phyloP scores from a whole-genome alignment of 148 eudicot species.

The Talinum fruticosum region DNA sequence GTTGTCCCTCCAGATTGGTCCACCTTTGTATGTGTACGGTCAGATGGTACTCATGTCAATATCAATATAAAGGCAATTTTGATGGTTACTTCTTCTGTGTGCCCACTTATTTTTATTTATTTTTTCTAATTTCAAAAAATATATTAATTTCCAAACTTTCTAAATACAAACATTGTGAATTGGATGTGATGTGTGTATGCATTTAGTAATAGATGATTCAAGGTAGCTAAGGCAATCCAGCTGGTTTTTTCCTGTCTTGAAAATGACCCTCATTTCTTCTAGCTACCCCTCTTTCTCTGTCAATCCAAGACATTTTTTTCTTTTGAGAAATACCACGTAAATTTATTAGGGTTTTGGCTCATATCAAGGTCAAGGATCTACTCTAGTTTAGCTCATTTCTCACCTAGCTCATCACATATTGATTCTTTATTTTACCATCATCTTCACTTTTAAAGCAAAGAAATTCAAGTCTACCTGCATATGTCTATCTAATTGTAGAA shows the following conservation, averaged over 20 bases:
- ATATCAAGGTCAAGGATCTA: no score
- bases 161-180: no score
- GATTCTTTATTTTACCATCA: no score
- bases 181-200: neutral
- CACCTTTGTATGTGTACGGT: neutral
- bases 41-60: neutral
- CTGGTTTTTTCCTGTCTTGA: neutral
- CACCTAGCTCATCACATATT: no score
- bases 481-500: no score
- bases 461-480: no score
- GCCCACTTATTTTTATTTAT: no score
- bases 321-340: neutral
- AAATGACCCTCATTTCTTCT: conserved; percentile 1
- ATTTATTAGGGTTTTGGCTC: neutral
- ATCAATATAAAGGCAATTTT: neutral
- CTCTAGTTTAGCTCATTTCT: no score
- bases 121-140: no score
- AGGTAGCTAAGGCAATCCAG: neutral
- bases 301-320: no score
- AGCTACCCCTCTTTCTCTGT: neutral
- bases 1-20: neutral
- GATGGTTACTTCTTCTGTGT: neutral
- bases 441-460: no score
- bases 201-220: neutral
- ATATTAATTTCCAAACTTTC: no score